Percentiles rank a stretch among this genome's conserved stretches.
These are phyloP conservation scores for Sphaceloma murrayae DNA, from an alignment of 2,329 filamentous ascomycete genomes.

Conservation along the genomic window DNA sequence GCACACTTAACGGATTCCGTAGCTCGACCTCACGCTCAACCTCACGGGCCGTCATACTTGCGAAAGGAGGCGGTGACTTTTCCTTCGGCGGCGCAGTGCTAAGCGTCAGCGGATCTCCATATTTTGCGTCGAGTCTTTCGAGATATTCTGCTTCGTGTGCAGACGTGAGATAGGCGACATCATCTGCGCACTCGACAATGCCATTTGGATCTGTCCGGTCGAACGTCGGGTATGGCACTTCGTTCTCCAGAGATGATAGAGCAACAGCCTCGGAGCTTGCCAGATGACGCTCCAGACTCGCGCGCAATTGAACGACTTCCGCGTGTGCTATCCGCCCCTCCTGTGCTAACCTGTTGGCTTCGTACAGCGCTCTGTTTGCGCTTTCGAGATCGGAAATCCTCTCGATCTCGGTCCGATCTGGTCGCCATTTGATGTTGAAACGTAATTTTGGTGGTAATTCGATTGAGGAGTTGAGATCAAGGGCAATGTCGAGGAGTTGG, in stretches of 20 bases:
- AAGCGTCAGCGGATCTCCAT: constrained; percentile 38
- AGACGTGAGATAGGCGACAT: constrained; percentile 55
- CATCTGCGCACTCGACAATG: constrained; percentile 39
- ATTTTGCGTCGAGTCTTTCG: constrained; percentile 50
- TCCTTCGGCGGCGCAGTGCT: constrained; percentile 17
- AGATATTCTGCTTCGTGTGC: constrained; percentile 68
- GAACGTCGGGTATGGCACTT: constrained; percentile 29
- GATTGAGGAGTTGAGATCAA: constrained; percentile 77
- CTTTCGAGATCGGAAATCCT: constrained; percentile 24
- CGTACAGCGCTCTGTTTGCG: constrained; percentile 26
- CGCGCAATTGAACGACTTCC: constrained; percentile 26
- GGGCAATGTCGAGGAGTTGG: constrained; percentile 75
- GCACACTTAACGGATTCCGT: constrained; percentile 80
- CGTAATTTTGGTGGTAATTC: constrained; percentile 67
- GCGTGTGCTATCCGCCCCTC: constrained; percentile 25
- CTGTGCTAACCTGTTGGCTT: constrained; percentile 31
- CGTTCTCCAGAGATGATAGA: constrained; percentile 34
- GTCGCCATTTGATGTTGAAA: constrained; percentile 50
- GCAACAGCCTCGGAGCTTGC: constrained; percentile 23
- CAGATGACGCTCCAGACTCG: constrained; percentile 26
- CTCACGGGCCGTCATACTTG: constrained; percentile 36
- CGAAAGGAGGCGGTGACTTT: constrained; percentile 34
- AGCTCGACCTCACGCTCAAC: constrained; percentile 45
- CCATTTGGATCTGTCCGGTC: constrained; percentile 26
- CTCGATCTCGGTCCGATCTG: constrained; percentile 10